Conservation (phyloP, 176 grass and related monocot species). For the Musa schizocarpa region DNA sequence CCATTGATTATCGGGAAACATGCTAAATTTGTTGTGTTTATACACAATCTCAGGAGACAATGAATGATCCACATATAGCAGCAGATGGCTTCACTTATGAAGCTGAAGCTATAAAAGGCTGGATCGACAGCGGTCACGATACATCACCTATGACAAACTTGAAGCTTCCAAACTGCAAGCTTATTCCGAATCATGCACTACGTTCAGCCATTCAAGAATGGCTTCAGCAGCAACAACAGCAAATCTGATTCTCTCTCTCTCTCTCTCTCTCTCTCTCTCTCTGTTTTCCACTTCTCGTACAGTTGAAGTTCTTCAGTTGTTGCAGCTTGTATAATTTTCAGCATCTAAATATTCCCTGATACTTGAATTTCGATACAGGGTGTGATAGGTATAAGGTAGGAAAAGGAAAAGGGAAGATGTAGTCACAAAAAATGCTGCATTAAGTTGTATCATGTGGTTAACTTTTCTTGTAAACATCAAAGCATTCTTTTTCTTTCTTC, state of each 20-base stretch:
- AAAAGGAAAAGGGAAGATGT: too few species aligned
- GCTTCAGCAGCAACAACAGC: conserved; percentile 12
- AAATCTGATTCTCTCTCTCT: background rate
- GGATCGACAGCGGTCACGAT: conserved; percentile 32
- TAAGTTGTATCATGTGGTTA: too few species aligned
- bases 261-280: background rate
- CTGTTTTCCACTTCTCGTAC: background rate
- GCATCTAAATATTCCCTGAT: too few species aligned
- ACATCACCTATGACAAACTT: conserved; percentile 45
- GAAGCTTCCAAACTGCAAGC: conserved; percentile 20
- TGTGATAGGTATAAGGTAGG: too few species aligned
- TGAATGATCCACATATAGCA: conserved; percentile 53
- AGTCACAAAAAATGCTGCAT: too few species aligned
- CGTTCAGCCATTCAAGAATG: conserved; percentile 53
- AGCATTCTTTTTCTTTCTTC: too few species aligned
- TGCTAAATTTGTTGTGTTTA: background rate
- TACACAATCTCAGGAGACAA: conserved; percentile 40
- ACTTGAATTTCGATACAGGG: too few species aligned
- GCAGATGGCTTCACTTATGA: conserved; percentile 54
- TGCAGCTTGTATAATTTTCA: too few species aligned
- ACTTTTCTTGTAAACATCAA: too few species aligned
- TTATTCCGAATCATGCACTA: conserved; percentile 37
- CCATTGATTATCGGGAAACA: background rate
- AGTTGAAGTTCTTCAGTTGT: too few species aligned
- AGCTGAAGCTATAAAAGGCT: conserved; percentile 43